A percentile compares a stretch with the other conserved stretches of the same genome.
These are phyloP conservation scores for Sclerotiophoma versabilis DNA, from an alignment of 2,329 filamentous ascomycete species.

Conservation along the genomic window DNA sequence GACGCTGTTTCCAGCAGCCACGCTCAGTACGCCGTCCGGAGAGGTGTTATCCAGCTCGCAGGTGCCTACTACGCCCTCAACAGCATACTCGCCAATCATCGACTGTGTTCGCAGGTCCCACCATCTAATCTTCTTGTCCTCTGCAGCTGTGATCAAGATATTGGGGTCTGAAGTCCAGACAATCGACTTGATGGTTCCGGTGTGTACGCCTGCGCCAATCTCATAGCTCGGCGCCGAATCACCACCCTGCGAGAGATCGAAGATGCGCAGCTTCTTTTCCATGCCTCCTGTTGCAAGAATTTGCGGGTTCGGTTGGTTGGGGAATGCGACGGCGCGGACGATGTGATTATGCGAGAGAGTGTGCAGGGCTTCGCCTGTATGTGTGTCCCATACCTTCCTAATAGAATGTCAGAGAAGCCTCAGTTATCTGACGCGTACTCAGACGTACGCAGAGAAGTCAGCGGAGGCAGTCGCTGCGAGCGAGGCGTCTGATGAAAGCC, in stretches of 20 bases:
- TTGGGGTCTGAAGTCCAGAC: slow-evolving; percentile 92
- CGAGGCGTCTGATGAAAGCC: slow-evolving; percentile 84
- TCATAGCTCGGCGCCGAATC: slow-evolving; percentile 71
- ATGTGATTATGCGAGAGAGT: slow-evolving; percentile 94
- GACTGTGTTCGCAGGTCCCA: slow-evolving; percentile 83
- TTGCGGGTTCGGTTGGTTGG: slow-evolving; percentile 74
- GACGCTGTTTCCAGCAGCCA: slow-evolving; percentile 91
- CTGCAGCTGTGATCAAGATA: slow-evolving; percentile 85
- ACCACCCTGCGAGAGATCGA: slow-evolving; percentile 75
- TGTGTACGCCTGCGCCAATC: slow-evolving; percentile 84
- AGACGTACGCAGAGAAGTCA: slow-evolving; percentile 86
- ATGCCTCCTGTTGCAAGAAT: slow-evolving; percentile 90
- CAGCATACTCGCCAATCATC: slow-evolving; percentile 75
- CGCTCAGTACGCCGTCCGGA: slow-evolving; percentile 78
- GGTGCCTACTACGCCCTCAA: slow-evolving; percentile 87
- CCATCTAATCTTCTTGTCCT: slow-evolving; percentile 92
- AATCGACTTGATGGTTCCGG: slow-evolving; percentile 91
- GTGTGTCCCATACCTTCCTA: slow-evolving; percentile 96
- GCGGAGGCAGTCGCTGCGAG: slow-evolving; percentile 93
- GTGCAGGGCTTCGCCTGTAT: slow-evolving; percentile 86
- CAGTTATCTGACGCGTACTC: neutral
- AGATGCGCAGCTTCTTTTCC: slow-evolving; percentile 96
- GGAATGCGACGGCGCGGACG: slow-evolving; percentile 89
- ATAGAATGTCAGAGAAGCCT: slow-evolving; percentile 28
- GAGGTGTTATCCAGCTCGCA: slow-evolving; percentile 77